Evolutionary conservation across 208 protist species (phyloP).

Genomic region (Trypanosoma grayi): DNA sequence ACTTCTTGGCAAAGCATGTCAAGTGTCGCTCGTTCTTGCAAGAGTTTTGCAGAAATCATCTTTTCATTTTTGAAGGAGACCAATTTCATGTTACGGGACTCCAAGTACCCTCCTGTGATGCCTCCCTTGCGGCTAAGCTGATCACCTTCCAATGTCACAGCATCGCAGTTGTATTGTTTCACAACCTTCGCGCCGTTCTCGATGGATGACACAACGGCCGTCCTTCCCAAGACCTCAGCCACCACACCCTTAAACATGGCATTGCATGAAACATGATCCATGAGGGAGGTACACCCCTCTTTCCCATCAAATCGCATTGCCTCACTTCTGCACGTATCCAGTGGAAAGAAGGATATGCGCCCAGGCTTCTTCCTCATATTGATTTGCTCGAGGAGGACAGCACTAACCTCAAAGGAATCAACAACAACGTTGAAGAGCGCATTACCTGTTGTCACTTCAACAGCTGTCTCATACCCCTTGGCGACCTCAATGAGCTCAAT

Average conservation of each 20-base stretch:
- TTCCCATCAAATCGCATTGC: slow-evolving; percentile 44
- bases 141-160: slow-evolving; percentile 94
- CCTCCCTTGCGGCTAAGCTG: slow-evolving; percentile 87
- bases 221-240: slow-evolving; percentile 94
- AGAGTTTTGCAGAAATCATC: slow-evolving; percentile 20
- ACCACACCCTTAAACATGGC: slow-evolving; percentile 78
- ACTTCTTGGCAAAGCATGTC: slow-evolving; percentile 65
- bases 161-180: slow-evolving; percentile 85
- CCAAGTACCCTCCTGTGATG: slow-evolving; percentile 96
- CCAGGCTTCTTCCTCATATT: slow-evolving; percentile 85
- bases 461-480: slow-evolving; percentile 87
- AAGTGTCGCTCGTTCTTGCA: slow-evolving; percentile 33
- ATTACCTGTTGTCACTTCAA: slow-evolving; percentile 95
- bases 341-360: slow-evolving; percentile 96
- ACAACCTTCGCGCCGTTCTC: slow-evolving; percentile 74
- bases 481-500: slow-evolving; percentile 94
- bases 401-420: slow-evolving; percentile 93
- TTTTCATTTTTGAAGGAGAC: slow-evolving; percentile 52
- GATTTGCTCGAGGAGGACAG: slow-evolving; percentile 90
- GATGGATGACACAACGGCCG: slow-evolving; percentile 82
- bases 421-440: slow-evolving; percentile 98
- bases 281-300: slow-evolving; percentile 63
- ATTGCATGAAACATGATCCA: slow-evolving; percentile 79
- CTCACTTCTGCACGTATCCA: slow-evolving; percentile 89
- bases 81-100: slow-evolving; percentile 84